phyloP scores from a whole-genome alignment of 306 rosid genomes.

The Betula pendula region DNA sequence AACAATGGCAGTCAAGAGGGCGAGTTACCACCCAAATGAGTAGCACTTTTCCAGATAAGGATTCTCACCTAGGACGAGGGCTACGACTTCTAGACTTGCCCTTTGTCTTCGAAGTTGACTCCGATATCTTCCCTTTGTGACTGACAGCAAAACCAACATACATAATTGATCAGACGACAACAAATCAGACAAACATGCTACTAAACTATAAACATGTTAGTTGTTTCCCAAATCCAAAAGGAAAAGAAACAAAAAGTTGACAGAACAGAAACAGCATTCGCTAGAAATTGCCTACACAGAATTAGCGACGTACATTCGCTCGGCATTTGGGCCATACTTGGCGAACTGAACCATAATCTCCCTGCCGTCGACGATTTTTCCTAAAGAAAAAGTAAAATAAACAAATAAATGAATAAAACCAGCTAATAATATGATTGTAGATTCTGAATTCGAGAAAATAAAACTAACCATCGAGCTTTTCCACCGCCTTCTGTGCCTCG shows the following conservation, averaged over 20 bases:
- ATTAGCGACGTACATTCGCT: conserved; percentile 48
- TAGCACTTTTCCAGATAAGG: neutral
- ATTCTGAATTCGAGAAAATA: neutral
- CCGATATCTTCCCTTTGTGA: conserved; percentile 59
- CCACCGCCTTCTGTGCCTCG: conserved; percentile 74
- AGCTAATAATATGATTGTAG: neutral
- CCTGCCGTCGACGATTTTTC: conserved; percentile 71
- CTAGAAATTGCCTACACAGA: no score
- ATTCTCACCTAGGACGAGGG: conserved; percentile 68
- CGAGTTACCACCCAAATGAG: neutral
- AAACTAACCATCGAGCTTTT: conserved; percentile 61
- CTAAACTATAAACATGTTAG: neutral
- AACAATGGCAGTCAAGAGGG: neutral
- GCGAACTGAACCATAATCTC: conserved; percentile 86
- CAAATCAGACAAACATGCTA: neutral
- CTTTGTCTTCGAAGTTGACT: conserved; percentile 48
- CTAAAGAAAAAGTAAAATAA: conserved; percentile 20
- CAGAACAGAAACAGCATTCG: no score
- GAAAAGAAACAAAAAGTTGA: neutral
- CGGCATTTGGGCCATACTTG: conserved; percentile 84
- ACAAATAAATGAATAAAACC: neutral
- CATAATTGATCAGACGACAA: neutral
- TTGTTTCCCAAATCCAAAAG: neutral
- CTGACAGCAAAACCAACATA: conserved; percentile 24
- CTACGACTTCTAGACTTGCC: conserved; percentile 65